phyloP scores from a whole-genome alignment of 805 yeast species.

The Naumovozyma dairenensis region DNA sequence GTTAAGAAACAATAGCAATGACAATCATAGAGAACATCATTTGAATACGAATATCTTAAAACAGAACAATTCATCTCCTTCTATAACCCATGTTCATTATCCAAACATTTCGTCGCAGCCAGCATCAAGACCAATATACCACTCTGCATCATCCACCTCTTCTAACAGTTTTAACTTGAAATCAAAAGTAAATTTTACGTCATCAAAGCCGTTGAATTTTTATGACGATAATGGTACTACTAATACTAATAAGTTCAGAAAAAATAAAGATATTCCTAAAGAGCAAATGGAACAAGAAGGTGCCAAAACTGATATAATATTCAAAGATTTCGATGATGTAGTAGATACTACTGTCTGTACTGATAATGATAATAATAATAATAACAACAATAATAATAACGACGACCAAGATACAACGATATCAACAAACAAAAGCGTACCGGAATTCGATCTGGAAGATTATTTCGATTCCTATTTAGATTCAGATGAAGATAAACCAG shows the following conservation, averaged over 20 bases:
- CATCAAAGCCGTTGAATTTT: constrained; percentile 20
- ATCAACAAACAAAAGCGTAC: background rate
- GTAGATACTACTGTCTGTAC: too few species aligned
- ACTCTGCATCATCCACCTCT: constrained; percentile 2
- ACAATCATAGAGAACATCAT: constrained; percentile 1
- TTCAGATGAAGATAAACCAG: constrained; percentile 10
- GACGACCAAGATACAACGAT: background rate
- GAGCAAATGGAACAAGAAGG: too few species aligned
- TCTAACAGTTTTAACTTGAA: constrained; percentile 1
- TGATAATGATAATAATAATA: constrained; percentile 10
- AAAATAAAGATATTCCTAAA: constrained; percentile 3
- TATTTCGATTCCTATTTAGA: constrained; percentile 15
- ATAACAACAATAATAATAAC: constrained; percentile 2
- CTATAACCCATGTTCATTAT: background rate
- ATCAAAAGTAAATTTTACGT: constrained; percentile 16
- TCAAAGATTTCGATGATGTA: too few species aligned
- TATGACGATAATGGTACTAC: constrained; percentile 1
- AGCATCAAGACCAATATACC: background rate
- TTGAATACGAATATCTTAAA: background rate
- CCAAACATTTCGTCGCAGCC: background rate
- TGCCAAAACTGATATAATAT: too few species aligned
- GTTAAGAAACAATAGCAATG: constrained; percentile 18
- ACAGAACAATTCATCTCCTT: background rate
- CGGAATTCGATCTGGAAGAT: constrained; percentile 17
- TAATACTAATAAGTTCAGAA: constrained; percentile 1